These are phyloP conservation scores for Tulasnella sp. DNA, from an alignment of 768 basidiomycete species.

Conservation along the genomic window DNA sequence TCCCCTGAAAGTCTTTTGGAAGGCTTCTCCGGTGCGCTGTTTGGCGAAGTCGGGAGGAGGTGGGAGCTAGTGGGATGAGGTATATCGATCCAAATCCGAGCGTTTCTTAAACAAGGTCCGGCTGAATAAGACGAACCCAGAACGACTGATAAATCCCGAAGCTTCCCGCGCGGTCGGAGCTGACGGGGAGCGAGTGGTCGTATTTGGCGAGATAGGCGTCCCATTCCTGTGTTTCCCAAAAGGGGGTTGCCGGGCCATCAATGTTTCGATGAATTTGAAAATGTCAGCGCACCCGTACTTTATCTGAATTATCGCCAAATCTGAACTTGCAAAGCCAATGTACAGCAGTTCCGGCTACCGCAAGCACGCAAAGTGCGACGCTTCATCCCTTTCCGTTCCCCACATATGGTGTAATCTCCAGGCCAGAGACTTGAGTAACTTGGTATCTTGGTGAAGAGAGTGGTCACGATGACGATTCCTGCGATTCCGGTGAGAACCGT, in stretches of 20 bases:
- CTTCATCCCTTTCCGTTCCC: slow-evolving; percentile 50
- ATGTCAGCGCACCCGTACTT: slow-evolving; percentile 50
- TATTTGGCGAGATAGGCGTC: slow-evolving; percentile 62
- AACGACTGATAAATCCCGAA: slow-evolving; percentile 52
- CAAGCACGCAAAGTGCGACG: slow-evolving; percentile 53
- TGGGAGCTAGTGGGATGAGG: slow-evolving; percentile 22
- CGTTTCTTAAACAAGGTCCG: neutral
- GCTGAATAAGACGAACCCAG: slow-evolving; percentile 52
- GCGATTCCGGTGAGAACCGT: slow-evolving; percentile 55
- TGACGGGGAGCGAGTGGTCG: slow-evolving; percentile 47
- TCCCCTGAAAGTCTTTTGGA: neutral
- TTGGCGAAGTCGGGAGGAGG: slow-evolving; percentile 6
- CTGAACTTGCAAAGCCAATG: slow-evolving; percentile 56
- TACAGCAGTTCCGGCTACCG: slow-evolving; percentile 43
- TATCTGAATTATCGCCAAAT: slow-evolving; percentile 65
- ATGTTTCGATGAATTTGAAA: neutral
- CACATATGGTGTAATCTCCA: slow-evolving; percentile 48
- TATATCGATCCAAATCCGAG: neutral
- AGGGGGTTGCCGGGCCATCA: neutral
- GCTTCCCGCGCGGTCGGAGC: slow-evolving; percentile 49
- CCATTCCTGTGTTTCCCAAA: slow-evolving; percentile 52
- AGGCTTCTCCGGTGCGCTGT: neutral
- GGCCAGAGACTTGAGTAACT: slow-evolving; percentile 52
- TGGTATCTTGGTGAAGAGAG: slow-evolving; percentile 47
- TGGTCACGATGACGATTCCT: slow-evolving; percentile 50